Evolutionary conservation across 2,329 filamentous ascomycete genomes (phyloP), one percentile per base, ranked within the genome.

Genomic region (Plenodomus lindquistii): DNA sequence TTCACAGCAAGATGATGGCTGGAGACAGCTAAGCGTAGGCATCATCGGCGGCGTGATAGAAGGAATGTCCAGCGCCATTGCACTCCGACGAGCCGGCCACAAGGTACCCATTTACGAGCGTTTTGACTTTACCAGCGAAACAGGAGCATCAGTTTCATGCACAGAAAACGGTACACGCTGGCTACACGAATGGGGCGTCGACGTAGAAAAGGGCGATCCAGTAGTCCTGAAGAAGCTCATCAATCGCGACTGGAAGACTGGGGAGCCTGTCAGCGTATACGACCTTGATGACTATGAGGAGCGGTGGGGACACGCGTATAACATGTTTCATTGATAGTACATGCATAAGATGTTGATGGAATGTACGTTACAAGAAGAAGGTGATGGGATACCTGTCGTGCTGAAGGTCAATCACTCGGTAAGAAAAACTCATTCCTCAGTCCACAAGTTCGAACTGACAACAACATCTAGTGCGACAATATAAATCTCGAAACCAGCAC

Each of bases 131-230:
- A 84, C 79, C 0, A 84, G 85, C 13, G 86, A 89, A 63, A 85
- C 86, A 0, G 86, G 86, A 11, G 66, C 66, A 29, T 68, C 66
- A 5, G 55, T 69, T 2, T 66, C 63, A 3, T 88, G 85, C 59
- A 85, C 86, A 1, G 85, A 86, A 9, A 89, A 89, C 59, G 86
- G 85, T 7, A 86, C 85, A 1, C 78, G 83, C 39, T 89, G 85
- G 85, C 73, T 89, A 7, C 80, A 86, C 52, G 83, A 86, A 65
- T 89, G 86, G 86, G 75, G 75, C 0, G 83, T 88, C 1, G 82
- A 88, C 59, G 75, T 88, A 1, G 73, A 73, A 13, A 83, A 83
- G 60, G 86, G 85, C 8, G 81, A 87, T 48, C 85, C 85, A 0
- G 85, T 89, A 1, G 73, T 88, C 1, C 71, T 89, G 40, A 78